Evolutionary conservation across 2,329 filamentous ascomycete genomes (phyloP).

Genomic region (Aspergillus fructus): DNA sequence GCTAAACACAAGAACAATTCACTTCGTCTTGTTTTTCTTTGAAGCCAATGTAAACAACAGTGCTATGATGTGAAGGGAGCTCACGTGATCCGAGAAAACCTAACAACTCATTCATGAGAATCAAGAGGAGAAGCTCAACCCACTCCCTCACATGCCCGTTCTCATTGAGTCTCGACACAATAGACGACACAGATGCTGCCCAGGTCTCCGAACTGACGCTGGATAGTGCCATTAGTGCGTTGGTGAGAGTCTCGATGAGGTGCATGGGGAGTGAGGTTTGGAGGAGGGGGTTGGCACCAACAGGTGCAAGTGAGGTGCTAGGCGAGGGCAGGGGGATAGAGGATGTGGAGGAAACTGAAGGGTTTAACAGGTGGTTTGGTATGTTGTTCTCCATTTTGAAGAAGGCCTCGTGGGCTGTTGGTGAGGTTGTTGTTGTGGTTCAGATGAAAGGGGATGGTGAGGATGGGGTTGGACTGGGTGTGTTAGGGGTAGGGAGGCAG

Average conservation of each 20-base stretch:
- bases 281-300: neutral
- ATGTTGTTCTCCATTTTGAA: too few species aligned
- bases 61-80: neutral
- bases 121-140: neutral
- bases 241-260: neutral
- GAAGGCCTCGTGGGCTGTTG: neutral
- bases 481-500: neutral
- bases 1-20: neutral
- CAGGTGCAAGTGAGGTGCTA: neutral
- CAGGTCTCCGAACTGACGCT: neutral
- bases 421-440: neutral
- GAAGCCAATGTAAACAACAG: neutral
- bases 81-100: constrained; percentile 22
- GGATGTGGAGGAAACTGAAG: neutral
- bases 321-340: neutral
- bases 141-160: neutral
- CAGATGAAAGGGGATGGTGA: neutral
- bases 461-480: neutral
- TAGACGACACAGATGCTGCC: neutral
- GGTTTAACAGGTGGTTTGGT: neutral
- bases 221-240: neutral
- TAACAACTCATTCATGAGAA: constrained; percentile 12
- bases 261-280: neutral
- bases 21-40: neutral
- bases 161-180: neutral